Base-by-base conservation (phyloP, 805 yeast genomes). In the Candida insectorum region DNA sequence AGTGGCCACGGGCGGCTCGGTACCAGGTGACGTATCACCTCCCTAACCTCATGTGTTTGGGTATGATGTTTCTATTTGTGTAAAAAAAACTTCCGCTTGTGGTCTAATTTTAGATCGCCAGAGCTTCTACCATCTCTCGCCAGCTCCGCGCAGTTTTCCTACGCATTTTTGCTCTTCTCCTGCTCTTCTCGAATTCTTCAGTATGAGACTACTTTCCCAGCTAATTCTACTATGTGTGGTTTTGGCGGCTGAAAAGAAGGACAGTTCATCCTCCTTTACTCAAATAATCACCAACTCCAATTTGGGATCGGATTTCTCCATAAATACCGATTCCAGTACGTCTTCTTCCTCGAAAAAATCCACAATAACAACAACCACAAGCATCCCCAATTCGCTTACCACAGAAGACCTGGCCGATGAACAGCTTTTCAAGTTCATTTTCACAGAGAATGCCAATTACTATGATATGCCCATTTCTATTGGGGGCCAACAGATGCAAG, bases 401-500 rank as follows among this genome's bases (percentile, higher is more conserved):
- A 33, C 40, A 3, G 47, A 43, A 32, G 36, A 33, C 18, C 24
- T 14, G 10, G 23, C 30, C 6, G 45, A 41, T 20, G 30, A 21
- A 24, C 13, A 11, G 18, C 17, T 42, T 4, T 31, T 40, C 33
- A 34, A 34, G 31, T 33, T 39, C 16, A 11, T 40, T 4, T 40
- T 42, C 34, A 41, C 44, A 3, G 30, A 24, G 6, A 34, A 29
- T 13, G 16, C 30, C 4, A 24, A 21, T 5, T 43, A 36, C 16
- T 43, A 37, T 16, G 39, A 43, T 28, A 25, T 26, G 13, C 43
- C 45, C 8, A 40, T 43, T 5, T 26, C 37, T 1, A 18, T 48
- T 4, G 45, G 33, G 12, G 41, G 38, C 17, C 44, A 48, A 11
- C 25, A 31, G 2, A 28, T 52, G 18, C 44, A 44, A 11, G 39